Conservation (phyloP, 371 early-diverging fungal genomes). For the Mucor saturninus region DNA sequence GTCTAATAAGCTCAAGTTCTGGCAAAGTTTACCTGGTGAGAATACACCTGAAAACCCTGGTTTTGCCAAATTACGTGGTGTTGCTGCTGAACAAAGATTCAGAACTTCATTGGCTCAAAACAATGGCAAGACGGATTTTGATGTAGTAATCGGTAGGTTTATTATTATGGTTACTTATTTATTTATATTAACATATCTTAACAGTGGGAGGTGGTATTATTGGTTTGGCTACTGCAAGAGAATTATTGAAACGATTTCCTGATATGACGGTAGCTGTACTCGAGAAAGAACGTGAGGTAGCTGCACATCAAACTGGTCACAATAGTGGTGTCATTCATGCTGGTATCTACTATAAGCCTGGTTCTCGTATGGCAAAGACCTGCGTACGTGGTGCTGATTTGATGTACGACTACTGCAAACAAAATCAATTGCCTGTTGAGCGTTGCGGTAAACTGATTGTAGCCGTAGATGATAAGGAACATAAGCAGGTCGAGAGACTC, state of each 20-base stretch:
- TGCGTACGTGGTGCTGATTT: conserved; percentile 53
- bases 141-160: conserved; percentile 51
- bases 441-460: conserved; percentile 56
- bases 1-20: conserved; percentile 41
- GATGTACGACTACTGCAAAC: conserved; percentile 56
- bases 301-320: conserved; percentile 57
- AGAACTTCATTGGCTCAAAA: conserved; percentile 45
- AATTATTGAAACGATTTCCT: conserved; percentile 51
- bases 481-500: conserved; percentile 45
- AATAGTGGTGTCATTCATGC: conserved; percentile 57
- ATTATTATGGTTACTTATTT: neutral
- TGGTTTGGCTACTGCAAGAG: conserved; percentile 58
- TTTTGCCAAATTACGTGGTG: conserved; percentile 49
- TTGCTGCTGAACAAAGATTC: conserved; percentile 51
- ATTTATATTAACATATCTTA: conserved; percentile 5
- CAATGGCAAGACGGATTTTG: conserved; percentile 54
- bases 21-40: conserved; percentile 54
- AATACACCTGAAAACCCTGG: conserved; percentile 51
- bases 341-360: conserved; percentile 51
- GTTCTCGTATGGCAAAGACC: conserved; percentile 53
- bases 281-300: conserved; percentile 57
- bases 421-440: conserved; percentile 47
- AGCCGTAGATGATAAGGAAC: conserved; percentile 44
- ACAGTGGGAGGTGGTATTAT: conserved; percentile 54
- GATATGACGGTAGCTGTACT: conserved; percentile 53